phyloP scores from a whole-genome alignment of 345 rosid genomes.

The Corchorus olitorius region DNA sequence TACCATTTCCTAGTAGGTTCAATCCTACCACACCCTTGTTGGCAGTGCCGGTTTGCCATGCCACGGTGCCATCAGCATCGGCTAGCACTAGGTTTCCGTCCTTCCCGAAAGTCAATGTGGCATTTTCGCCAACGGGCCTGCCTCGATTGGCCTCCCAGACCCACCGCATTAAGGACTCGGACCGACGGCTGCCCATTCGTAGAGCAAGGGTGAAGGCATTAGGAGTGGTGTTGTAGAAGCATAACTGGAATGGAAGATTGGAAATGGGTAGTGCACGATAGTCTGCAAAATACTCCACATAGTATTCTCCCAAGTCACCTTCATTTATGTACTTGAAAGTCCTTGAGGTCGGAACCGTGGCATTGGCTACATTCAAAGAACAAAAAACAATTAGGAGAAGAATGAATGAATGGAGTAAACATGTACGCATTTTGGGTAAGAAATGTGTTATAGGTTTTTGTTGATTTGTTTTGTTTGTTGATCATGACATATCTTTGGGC shows the following conservation, averaged over 20 bases:
- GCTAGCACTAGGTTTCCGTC: constrained; percentile 63
- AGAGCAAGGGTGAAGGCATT: constrained; percentile 59
- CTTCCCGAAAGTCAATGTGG: constrained; percentile 45
- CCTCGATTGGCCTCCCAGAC: constrained; percentile 79
- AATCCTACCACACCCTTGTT: constrained; percentile 61
- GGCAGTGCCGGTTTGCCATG: constrained; percentile 67
- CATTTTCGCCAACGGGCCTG: constrained; percentile 63
- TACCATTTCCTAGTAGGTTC: constrained; percentile 53
- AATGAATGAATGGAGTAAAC: background rate
- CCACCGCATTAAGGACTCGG: constrained; percentile 46
- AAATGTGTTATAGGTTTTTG: background rate
- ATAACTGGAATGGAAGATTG: constrained; percentile 49
- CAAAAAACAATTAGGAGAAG: background rate
- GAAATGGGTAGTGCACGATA: background rate
- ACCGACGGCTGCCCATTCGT: constrained; percentile 41
- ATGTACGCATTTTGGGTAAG: background rate
- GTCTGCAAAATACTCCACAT: constrained; percentile 11
- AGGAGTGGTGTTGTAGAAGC: constrained; percentile 65
- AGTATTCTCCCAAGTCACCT: constrained; percentile 11
- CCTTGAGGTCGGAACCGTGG: constrained; percentile 1
- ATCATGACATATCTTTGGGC: background rate
- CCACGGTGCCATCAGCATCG: constrained; percentile 55
- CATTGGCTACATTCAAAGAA: constrained; percentile 4
- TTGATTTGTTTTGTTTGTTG: background rate
- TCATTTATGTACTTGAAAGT: constrained; percentile 11